Base-by-base conservation (phyloP, 148 eudicot species). In the Persicaria maculosa region DNA sequence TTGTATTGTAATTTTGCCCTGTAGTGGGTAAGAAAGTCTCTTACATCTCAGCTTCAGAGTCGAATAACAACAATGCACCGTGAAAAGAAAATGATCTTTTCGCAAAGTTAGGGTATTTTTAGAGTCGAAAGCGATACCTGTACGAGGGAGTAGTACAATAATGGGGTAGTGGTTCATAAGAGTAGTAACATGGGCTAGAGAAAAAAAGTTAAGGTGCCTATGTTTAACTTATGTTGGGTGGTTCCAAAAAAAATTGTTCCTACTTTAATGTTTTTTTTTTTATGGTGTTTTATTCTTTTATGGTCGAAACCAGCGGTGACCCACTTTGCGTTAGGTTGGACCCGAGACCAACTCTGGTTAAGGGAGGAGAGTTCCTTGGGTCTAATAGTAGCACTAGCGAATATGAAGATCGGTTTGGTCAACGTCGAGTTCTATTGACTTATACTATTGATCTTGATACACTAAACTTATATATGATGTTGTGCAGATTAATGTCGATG, bases 401-500 rank as follows among this genome's bases (percentile, higher is more conserved):
- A n/a, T n/a, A n/a, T n/a, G n/a, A n/a, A n/a, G n/a, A n/a, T n/a
- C n/a, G n/a, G n/a, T n/a, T n/a, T n/a, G n/a, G n/a, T n/a, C n/a
- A n/a, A n/a, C n/a, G n/a, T n/a, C n/a, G n/a, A n/a, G n/a, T n/a
- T n/a, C n/a, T n/a, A n/a, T n/a, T n/a, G n/a, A n/a, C 40, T 31
- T 31, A 31, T 31, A 31, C 40, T 31, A 31, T 31, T 31, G 40
- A 31, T 31, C 40, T 31, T 31, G 40, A 31, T 1, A 31, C 40
- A 31, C 40, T 31, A 31, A 31, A 31, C 2, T 31, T 31, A 31
- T 31, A 31, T 3, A 31, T 31, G 40, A 31, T 31, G 40, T 4
- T 64, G 45, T 83, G 74, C 81, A 94, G 98, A 73, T 83, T 87
- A 52, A 88, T 84, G 90, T 79, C 80, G 83, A 95, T 95, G 98